Conservation (phyloP, 108 stramenopile species). For the Skeletonema menzelii region DNA sequence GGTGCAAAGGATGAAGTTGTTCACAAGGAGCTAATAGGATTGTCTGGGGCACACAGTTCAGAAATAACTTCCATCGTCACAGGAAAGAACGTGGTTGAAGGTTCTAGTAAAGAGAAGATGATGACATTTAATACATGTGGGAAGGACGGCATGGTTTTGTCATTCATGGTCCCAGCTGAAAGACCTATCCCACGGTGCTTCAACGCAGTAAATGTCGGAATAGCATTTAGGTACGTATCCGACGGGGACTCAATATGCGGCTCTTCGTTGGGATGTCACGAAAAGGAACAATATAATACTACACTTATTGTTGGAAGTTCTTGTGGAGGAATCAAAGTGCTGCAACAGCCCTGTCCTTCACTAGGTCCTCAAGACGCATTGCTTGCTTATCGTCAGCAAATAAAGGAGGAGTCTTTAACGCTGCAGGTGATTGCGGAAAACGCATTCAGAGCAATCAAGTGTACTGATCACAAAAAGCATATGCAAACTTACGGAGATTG, state of each 20-base stretch:
- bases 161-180: conserved; percentile 10
- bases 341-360: neutral
- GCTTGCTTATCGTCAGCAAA: conserved; percentile 42
- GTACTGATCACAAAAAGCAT: conserved; percentile 9
- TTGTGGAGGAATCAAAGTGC: conserved; percentile 25
- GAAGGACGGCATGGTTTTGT: conserved; percentile 38
- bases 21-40: conserved; percentile 19
- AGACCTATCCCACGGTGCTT: conserved; percentile 24
- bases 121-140: conserved; percentile 18
- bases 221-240: conserved; percentile 13
- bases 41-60: conserved; percentile 32
- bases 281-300: neutral
- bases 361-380: conserved; percentile 21
- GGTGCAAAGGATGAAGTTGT: conserved; percentile 7
- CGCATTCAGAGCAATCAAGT: conserved; percentile 4
- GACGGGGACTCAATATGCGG: conserved; percentile 8
- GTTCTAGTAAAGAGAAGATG: conserved; percentile 4
- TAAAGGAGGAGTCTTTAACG: conserved; percentile 51
- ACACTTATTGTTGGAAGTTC: conserved; percentile 18
- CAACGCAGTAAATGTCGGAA: conserved; percentile 28
- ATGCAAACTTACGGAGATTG: conserved; percentile 14
- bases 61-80: conserved; percentile 13
- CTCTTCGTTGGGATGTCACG: conserved; percentile 7
- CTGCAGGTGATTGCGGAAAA: conserved; percentile 23
- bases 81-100: neutral